Conservation (phyloP, 2,329 filamentous ascomycete genomes). For the Metarhizium brunneum region DNA sequence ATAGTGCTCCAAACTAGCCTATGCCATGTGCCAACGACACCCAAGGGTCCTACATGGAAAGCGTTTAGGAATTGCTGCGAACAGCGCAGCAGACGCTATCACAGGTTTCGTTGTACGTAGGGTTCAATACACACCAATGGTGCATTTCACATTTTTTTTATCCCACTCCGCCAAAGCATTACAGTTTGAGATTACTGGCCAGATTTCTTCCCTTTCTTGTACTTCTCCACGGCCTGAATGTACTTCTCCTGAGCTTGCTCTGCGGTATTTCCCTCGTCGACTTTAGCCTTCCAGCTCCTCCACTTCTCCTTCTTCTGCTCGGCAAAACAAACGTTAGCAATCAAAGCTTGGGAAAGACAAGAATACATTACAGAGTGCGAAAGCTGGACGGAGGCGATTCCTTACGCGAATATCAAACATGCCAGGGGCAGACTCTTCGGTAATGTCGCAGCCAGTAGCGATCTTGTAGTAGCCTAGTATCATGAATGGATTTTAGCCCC, state of each 20-base stretch:
- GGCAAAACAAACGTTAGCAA: constrained; percentile 29
- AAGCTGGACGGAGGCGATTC: background rate
- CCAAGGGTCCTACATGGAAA: background rate
- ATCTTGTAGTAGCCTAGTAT: constrained; percentile 50
- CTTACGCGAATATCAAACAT: constrained; percentile 61
- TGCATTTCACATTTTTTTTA: no score
- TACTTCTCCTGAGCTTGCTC: constrained; percentile 69
- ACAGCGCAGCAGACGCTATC: no score
- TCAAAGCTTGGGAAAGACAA: no score
- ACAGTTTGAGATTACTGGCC: background rate
- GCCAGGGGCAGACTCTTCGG: constrained; percentile 48
- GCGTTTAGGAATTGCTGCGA: no score
- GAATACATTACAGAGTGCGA: background rate
- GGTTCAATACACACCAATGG: no score
- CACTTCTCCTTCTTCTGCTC: constrained; percentile 66
- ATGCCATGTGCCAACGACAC: background rate
- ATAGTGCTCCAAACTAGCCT: background rate
- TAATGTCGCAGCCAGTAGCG: constrained; percentile 46
- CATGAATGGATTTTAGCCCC: background rate
- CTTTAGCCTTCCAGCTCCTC: constrained; percentile 30
- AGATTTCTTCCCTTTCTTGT: constrained; percentile 40
- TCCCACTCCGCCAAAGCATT: background rate
- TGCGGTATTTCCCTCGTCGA: constrained; percentile 51
- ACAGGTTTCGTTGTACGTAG: no score
- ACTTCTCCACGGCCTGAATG: constrained; percentile 58